phyloP scores from a whole-genome alignment of 108 stramenopile species.

The Cyclotella kingstonii region DNA sequence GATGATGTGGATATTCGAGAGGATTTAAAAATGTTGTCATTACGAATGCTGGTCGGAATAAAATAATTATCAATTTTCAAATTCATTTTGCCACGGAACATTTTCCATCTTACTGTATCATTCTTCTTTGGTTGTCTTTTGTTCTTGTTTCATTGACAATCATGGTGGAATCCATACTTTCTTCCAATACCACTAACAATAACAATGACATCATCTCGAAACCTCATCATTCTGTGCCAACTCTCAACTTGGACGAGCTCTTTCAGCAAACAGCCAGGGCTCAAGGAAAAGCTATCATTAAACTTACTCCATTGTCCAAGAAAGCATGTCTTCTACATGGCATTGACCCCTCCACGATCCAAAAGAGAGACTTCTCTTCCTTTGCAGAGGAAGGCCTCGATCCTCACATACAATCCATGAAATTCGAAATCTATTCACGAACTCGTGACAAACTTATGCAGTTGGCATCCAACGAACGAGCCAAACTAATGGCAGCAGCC shows the following conservation, averaged over 20 bases:
- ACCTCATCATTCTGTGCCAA: background rate
- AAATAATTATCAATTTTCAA: background rate
- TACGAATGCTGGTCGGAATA: background rate
- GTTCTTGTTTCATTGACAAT: too few species aligned
- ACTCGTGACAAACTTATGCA: constrained; percentile 15
- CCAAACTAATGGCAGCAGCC: constrained; percentile 5
- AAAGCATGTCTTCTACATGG: constrained; percentile 21
- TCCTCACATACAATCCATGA: constrained; percentile 28
- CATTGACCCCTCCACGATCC: constrained; percentile 12
- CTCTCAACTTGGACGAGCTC: constrained; percentile 8
- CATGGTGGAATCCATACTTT: too few species aligned
- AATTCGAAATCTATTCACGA: constrained; percentile 14
- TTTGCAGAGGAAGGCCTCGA: constrained; percentile 8
- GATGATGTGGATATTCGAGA: constrained; percentile 1
- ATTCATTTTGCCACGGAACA: too few species aligned
- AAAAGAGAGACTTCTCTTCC: constrained; percentile 17
- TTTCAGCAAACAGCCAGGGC: background rate
- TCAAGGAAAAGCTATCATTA: background rate
- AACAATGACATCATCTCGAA: too few species aligned
- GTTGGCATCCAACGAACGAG: constrained; percentile 2
- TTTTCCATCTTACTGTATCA: too few species aligned
- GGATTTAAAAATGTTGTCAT: background rate
- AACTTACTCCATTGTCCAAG: constrained; percentile 11
- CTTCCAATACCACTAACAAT: too few species aligned
- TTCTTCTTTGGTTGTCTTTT: too few species aligned